phyloP scores from a whole-genome alignment of 139 green algal genomes.

The Coccomyxa sp. region DNA sequence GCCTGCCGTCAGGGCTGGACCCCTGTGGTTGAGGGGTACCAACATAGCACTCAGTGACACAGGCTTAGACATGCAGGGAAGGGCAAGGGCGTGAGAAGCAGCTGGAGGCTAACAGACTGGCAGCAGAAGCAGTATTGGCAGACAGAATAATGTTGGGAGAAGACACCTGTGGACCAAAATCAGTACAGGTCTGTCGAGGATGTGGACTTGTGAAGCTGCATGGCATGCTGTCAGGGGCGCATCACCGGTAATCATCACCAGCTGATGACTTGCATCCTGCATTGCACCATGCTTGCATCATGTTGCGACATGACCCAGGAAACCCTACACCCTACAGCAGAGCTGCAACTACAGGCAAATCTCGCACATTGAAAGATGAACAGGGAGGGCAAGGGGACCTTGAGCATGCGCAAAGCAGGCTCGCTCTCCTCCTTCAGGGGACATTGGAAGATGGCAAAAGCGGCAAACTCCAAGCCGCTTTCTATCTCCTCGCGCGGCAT shows the following conservation, averaged over 20 bases:
- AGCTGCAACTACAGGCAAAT: too few species aligned
- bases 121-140: too few species aligned
- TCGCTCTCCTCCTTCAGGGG: conserved; percentile 83
- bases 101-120: too few species aligned
- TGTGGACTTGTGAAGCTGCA: conserved; percentile 77
- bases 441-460: conserved; percentile 85
- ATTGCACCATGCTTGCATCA: not conserved
- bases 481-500: conserved; percentile 59
- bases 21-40: too few species aligned
- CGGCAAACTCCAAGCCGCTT: conserved; percentile 59
- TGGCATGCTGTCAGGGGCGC: conserved; percentile 86
- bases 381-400: conserved; percentile 3
- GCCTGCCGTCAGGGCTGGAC: not conserved
- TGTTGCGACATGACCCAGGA: too few species aligned
- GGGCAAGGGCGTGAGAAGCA: too few species aligned
- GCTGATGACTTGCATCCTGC: conserved; percentile 60
- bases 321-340: too few species aligned
- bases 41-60: too few species aligned
- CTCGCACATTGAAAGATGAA: too few species aligned
- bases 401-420: conserved; percentile 69
- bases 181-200: conserved; percentile 71
- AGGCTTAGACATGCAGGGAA: too few species aligned
- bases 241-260: conserved; percentile 95
- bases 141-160: too few species aligned
- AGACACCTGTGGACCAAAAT: conserved; percentile 46